Evolutionary conservation across 23 red algal genomes (phyloP).

Genomic region (Porphyridium purpureum): DNA sequence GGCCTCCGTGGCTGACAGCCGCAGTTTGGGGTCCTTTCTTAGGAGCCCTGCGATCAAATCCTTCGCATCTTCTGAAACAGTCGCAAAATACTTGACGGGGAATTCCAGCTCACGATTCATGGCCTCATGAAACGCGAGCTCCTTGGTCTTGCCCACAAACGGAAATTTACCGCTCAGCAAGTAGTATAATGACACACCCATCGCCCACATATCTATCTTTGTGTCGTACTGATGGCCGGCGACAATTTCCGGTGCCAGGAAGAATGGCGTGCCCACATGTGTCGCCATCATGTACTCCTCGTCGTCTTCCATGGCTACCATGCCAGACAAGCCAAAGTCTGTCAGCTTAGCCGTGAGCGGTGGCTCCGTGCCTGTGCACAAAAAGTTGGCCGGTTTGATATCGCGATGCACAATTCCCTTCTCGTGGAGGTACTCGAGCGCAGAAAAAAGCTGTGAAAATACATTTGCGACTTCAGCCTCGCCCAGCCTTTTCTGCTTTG

Average conservation of each 20-base stretch:
- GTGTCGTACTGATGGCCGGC: constrained; percentile 40
- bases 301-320: constrained; percentile 1
- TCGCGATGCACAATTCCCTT: constrained; percentile 67
- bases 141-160: constrained; percentile 45
- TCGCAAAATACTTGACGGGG: no score
- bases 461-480: constrained; percentile 49
- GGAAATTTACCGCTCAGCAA: constrained; percentile 40
- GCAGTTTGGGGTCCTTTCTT: neutral
- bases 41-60: neutral
- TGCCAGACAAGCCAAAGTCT: constrained; percentile 80
- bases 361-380: constrained; percentile 26
- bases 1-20: constrained; percentile 2
- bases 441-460: constrained; percentile 54
- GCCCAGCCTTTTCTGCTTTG: constrained; percentile 33
- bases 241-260: constrained; percentile 86
- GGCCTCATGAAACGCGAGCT: no score
- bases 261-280: constrained; percentile 85
- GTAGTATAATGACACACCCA: constrained; percentile 76
- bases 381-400: constrained; percentile 79
- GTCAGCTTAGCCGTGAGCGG: constrained; percentile 70
- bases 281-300: constrained; percentile 55
- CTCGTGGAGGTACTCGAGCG: constrained; percentile 54
- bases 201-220: constrained; percentile 72
- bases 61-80: constrained; percentile 1
- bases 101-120: no score